Base-by-base conservation (phyloP, 2,329 filamentous ascomycete species). In the Fusarium foetens region DNA sequence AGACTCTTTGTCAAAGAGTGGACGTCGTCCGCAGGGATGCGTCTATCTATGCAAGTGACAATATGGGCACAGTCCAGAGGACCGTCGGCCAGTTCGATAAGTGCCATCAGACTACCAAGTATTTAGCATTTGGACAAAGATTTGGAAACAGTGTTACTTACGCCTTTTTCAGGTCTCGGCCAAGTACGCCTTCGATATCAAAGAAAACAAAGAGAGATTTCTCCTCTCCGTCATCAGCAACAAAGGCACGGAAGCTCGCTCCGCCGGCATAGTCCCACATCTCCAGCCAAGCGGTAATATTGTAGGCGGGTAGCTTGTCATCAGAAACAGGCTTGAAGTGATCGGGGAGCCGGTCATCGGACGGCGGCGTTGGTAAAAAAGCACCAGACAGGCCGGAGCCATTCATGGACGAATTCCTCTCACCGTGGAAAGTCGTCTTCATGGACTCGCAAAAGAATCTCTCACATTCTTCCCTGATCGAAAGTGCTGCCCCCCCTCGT, bases 381-480 rank as follows among this genome's bases (percentile, higher is more conserved):
- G 91, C 90, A 95, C 90, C 91, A 90, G 93, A 91, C 89, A 92
- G 92, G 90, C 92, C 90, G 90, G 93, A 95, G 92, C 90, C 92
- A 90, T 91, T 88, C 87, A 86, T 85, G 83, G 85, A 89, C 88
- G 86, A 83, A 85, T 91, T 91, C 93, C 92, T 91, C 94, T 97
- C 94, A 97, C 94, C 95, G 89, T 92, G 93, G 91, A 98, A 97
- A 87, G 93, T 92, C 87, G 91, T 87, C 86, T 90, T 93, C 91
- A 97, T 93, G 89, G 91, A 92, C 92, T 95, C 94, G 87, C 95
- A 97, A 90, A 97, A 97, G 92, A 97, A 95, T 89, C 95, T 98
- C 94, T 97, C 95, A 97, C 95, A 97, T 94, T 97, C 94, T 94
- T 93, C 94, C 93, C 93, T 94, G 89, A 97, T 97, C 87, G 92